Conservation (phyloP, 2,329 filamentous ascomycete genomes). For the Aureobasidium namibiae region DNA sequence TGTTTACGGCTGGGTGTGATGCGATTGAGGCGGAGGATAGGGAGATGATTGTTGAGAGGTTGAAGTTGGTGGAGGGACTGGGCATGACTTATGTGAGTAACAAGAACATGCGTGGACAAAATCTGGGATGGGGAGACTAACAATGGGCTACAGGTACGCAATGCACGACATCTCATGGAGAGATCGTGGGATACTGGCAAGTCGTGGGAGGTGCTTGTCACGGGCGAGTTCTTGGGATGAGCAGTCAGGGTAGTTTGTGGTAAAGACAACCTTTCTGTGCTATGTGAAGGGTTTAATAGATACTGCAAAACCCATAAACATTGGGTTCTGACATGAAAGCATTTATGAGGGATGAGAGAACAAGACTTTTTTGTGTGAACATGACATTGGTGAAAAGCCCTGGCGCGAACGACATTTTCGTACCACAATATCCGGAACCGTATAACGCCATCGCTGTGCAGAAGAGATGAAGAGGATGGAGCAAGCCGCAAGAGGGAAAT, state of each 20-base stretch:
- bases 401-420: background rate
- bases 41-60: constrained; percentile 54
- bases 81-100: constrained; percentile 68
- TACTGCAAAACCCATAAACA: no score
- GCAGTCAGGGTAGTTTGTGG: background rate
- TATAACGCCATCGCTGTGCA: constrained; percentile 13
- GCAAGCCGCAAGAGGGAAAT: background rate
- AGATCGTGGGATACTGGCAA: constrained; percentile 59
- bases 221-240: constrained; percentile 62
- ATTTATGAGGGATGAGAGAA: background rate
- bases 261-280: background rate
- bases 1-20: constrained; percentile 78
- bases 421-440: background rate
- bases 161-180: constrained; percentile 58
- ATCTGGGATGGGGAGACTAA: background rate
- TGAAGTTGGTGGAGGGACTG: constrained; percentile 60
- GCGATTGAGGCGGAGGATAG: constrained; percentile 49
- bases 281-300: no score
- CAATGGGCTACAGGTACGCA: constrained; percentile 38
- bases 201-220: constrained; percentile 60
- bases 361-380: background rate
- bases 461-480: background rate
- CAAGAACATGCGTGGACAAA: background rate
- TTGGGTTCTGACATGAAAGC: background rate
- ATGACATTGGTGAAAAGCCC: background rate